Evolutionary conservation across 305 asterid genomes (phyloP), one percentile per base, ranked within the genome.

Genomic region (Solanum hybrid): DNA sequence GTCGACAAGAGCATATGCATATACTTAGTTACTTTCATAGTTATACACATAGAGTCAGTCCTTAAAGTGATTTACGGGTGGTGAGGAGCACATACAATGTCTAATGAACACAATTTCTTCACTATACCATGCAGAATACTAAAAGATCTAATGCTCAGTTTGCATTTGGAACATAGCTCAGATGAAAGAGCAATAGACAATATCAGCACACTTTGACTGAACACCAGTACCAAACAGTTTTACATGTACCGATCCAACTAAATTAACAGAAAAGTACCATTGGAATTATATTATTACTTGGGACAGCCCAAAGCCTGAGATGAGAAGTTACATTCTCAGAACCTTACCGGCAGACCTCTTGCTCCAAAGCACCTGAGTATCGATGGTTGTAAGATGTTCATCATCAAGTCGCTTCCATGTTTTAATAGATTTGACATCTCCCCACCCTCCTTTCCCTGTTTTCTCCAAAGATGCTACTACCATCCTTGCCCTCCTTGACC

Each of bases 401-500:
- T 96, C 97, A 51, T 97, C 99, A 22, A 97, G 95, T 32, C 97
- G 94, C 91, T 97, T 97, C 98, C 98, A 96, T 15, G 99, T 97
- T 89, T 93, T 95, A 93, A 97, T 94, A 39, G 98, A 93, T 91
- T 95, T 94, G 33, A 96, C 97, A 6, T 91, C 90, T 76, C 98
- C 99, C 98, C 98, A 97, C 34, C 90, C 89, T 10, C 94, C 97
- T 39, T 93, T 93, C 75, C 91, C 94, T 14, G 93, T 92, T 93
- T 93, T 95, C 93, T 95, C 98, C 89, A 97, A 90, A 24, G 97
- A 94, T 5, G 95, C 98, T 6, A 93, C 95, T 86, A 97, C 98
- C 95, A 96, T 89, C 90, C 99, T 96, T n/a, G 99, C 95, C 93
- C 99, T 94, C 92, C 99, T 95, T 8, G 95, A 80, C 99, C 99